Evolutionary conservation across 768 basidiomycete genomes (phyloP), one percentile per base, ranked within the genome.

Genomic region (Lentinula sp.): DNA sequence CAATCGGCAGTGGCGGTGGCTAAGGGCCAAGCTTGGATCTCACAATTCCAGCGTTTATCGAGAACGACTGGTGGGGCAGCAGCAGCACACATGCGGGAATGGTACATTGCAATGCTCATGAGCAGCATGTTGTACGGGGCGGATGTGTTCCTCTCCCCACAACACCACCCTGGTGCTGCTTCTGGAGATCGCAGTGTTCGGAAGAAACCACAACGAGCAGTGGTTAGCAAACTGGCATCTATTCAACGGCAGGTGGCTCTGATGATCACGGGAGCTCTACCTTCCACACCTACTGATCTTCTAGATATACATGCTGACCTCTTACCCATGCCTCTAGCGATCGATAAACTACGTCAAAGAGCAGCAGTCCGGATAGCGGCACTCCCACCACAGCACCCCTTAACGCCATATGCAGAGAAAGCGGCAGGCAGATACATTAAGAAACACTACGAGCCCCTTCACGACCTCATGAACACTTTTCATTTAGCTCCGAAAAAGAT

Each of bases 11-110:
- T 49, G 31, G 61, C 59, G 34, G 8, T 65, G 3, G 60, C n/a
- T 1, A 65, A 62, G 46, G 66, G 65, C 1, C 57, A 61, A 11
- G 57, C 51, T 4, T 64, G 63, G 63, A 18, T 61, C 13, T 15
- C 49, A 0, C 60, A 53, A 23, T 61, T 64, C 51, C 13, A 31
- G 32, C 13, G 61, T 40, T 34, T 64, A 15, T 54, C 65, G 6
- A 57, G 48, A 32, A 42, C 45, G 18, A 40, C 37, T 4, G 37
- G 54, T n/a, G 65, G 65, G 6, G 34, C 62, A 18, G 50, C 51
- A 34, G 3, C 40, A 10, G 5, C 2, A n/a, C 48, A 57, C 32
- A 28, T 61, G 16, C 35, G 62, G 35, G 32, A 60, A 0, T 67
- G 64, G 0, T 60, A 69, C 23, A 61, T 34, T 32, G 48, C 49